A percentile compares a stretch with the other conserved stretches of the same genome.
phyloP scores from a whole-genome alignment of 495 filamentous ascomycete genomes.

The Cudoniella acicularis region DNA sequence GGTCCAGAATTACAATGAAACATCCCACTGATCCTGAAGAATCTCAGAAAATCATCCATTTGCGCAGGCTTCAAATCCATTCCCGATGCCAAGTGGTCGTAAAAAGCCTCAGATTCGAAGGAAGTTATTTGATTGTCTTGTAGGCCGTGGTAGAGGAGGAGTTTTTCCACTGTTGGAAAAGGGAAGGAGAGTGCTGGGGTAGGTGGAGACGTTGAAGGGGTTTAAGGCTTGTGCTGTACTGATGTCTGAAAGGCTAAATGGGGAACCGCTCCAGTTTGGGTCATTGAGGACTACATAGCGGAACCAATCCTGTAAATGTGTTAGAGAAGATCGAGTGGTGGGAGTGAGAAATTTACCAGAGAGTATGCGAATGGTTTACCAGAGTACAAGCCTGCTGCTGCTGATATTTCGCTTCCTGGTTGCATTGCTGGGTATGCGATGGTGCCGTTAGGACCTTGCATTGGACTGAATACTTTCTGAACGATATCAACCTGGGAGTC shows the following conservation, averaged over 20 bases:
- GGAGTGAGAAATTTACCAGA: conserved; percentile 19
- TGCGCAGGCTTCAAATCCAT: conserved; percentile 36
- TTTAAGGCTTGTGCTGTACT: conserved; percentile 29
- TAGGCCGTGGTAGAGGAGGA: conserved; percentile 44
- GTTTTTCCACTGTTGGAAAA: conserved; percentile 40
- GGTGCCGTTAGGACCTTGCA: not conserved
- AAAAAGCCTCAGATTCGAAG: conserved; percentile 33
- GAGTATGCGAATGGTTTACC: conserved; percentile 26
- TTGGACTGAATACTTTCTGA: conserved; percentile 46
- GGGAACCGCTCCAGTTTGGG: conserved; percentile 40
- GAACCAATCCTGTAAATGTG: conserved; percentile 31
- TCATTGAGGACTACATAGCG: conserved; percentile 55
- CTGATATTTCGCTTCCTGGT: conserved; percentile 32
- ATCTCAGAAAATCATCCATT: conserved; percentile 56
- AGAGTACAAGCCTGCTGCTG: conserved; percentile 22
- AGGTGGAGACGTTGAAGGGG: conserved; percentile 35
- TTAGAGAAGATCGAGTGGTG: not conserved
- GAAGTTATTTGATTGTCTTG: conserved; percentile 40
- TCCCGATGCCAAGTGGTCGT: conserved; percentile 37
- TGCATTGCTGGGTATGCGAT: conserved; percentile 49
- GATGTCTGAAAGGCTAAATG: conserved; percentile 25
- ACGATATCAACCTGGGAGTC: conserved; percentile 53
- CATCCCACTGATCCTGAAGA: conserved; percentile 58
- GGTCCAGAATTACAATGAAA: conserved; percentile 38
- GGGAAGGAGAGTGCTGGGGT: conserved; percentile 32